These are phyloP conservation scores for Boletus sensibilis DNA, from an alignment of 768 basidiomycete species.

Conservation along the genomic window DNA sequence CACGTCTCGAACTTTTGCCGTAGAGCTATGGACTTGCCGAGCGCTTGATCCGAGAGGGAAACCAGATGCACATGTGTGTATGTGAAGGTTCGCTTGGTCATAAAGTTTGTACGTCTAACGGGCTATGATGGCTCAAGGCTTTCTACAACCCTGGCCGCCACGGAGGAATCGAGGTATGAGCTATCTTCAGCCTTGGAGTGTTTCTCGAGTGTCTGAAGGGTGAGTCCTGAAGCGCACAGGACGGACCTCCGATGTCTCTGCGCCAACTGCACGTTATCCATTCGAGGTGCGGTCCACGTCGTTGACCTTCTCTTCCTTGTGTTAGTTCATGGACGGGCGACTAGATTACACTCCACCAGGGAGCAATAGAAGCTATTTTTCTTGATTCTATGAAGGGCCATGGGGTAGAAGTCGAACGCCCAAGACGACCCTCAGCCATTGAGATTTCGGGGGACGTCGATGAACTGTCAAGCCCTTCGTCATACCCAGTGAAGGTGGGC, in stretches of 20 bases:
- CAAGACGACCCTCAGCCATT: conserved; percentile 32
- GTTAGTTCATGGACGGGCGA: background rate
- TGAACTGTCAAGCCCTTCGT: conserved; percentile 33
- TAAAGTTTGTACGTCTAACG: background rate
- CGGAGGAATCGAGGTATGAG: conserved; percentile 60
- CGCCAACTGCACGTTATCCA: conserved; percentile 63
- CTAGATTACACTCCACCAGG: conserved; percentile 40
- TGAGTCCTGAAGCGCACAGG: conserved; percentile 50
- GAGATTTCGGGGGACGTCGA: conserved; percentile 37
- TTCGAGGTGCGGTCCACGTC: conserved; percentile 52
- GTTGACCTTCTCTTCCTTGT: background rate
- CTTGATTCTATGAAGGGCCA: conserved; percentile 37
- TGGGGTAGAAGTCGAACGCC: conserved; percentile 38
- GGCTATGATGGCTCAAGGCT: conserved; percentile 42
- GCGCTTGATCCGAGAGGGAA: conserved; percentile 58
- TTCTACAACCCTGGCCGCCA: conserved; percentile 67
- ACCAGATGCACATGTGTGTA: conserved; percentile 70
- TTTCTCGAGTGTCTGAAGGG: background rate
- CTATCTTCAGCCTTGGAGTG: background rate
- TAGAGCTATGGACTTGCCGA: conserved; percentile 80
- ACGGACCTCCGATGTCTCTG: conserved; percentile 59
- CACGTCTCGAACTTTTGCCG: background rate
- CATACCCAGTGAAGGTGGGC: conserved; percentile 34
- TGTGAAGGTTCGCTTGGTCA: conserved; percentile 17
- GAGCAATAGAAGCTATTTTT: conserved; percentile 43